Evolutionary conservation across 2,329 filamentous ascomycete genomes (phyloP), one percentile per base, ranked within the genome.

Genomic region (Geoglossum cookeanum): DNA sequence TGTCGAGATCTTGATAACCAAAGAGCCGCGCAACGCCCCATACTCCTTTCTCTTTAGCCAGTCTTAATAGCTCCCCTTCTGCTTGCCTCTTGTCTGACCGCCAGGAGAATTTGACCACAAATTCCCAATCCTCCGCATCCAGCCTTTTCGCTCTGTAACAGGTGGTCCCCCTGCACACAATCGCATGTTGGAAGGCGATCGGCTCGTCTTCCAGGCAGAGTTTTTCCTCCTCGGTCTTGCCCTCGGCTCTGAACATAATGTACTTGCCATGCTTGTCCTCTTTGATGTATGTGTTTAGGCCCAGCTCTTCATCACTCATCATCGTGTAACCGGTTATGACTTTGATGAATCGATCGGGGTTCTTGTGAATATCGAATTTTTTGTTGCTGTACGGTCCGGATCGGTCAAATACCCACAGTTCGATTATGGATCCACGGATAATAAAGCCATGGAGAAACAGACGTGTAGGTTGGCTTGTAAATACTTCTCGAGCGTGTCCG

Each of bases 321-420:
- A 68, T 59, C 13, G 58, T 48, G 60, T 69, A 69, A 15, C 39
- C 61, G 30, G 60, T 55, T 57, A 68, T 59, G 39, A 64, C 57
- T 55, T 59, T 60, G 47, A 68, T 59, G 48, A 68, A 68, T 47
- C 52, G 61, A 58, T 65, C 58, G 9, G 64, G 63, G 51, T 68
- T 58, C 57, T 65, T 59, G 53, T 64, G 59, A 37, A 69, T 63
- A 60, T 70, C 61, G 58, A 69, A 66, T 51, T 60, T 58, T 35
- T 60, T 59, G 30, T 61, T 63, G 62, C 63, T 68, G 55, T 67
- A 70, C 4, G 58, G 56, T 8, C 67, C 65, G 49, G 64, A 69
- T 59, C 65, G 63, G 58, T 69, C 65, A 57, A 68, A 68, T n/a
- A 68, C 61, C 65, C 62, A 70, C 13, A 63, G 59, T 58, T 65